A percentile compares a stretch with the other conserved stretches of the same genome.
phyloP scores from a whole-genome alignment of 768 basidiomycete genomes.

The Suillus clintonianus region DNA sequence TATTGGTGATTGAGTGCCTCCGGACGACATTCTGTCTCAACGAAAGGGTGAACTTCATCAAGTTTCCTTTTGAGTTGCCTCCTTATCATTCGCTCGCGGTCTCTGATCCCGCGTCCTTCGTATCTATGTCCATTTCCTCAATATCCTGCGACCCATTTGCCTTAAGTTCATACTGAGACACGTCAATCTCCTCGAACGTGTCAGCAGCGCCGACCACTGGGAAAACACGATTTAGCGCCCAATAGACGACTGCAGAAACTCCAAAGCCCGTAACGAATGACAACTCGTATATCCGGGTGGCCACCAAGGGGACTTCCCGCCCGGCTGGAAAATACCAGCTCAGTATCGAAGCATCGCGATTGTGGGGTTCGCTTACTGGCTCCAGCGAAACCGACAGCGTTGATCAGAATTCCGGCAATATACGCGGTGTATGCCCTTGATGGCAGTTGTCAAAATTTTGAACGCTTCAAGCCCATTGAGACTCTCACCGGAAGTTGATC shows the following conservation, averaged over 20 bases:
- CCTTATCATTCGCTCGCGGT: not conserved
- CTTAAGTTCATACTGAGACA: conserved; percentile 31
- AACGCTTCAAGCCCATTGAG: conserved; percentile 12
- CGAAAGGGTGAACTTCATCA: not conserved
- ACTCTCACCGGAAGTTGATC: conserved; percentile 62
- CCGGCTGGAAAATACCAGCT: conserved; percentile 43
- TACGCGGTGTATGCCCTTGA: conserved; percentile 65
- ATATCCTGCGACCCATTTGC: not conserved
- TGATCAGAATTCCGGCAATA: conserved; percentile 75
- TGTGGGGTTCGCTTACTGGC: conserved; percentile 50
- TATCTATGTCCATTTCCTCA: not conserved
- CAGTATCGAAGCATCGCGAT: not conserved
- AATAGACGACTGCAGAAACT: conserved; percentile 67
- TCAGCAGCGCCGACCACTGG: conserved; percentile 55
- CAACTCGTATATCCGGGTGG: conserved; percentile 71
- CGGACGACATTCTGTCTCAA: conserved; percentile 8
- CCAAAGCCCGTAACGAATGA: conserved; percentile 86
- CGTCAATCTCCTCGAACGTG: conserved; percentile 58
- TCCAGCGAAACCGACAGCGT: conserved; percentile 79
- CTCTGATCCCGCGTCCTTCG: not conserved
- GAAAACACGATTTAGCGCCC: conserved; percentile 53
- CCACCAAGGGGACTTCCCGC: conserved; percentile 59
- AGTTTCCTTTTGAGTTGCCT: not conserved
- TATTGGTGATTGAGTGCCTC: conserved; percentile 57
- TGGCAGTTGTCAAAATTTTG: not conserved